Percentiles rank a stretch among this genome's conserved stretches.
These are phyloP conservation scores for Casuarina equisetifolia DNA, from an alignment of 306 rosid species.

Conservation along the genomic window DNA sequence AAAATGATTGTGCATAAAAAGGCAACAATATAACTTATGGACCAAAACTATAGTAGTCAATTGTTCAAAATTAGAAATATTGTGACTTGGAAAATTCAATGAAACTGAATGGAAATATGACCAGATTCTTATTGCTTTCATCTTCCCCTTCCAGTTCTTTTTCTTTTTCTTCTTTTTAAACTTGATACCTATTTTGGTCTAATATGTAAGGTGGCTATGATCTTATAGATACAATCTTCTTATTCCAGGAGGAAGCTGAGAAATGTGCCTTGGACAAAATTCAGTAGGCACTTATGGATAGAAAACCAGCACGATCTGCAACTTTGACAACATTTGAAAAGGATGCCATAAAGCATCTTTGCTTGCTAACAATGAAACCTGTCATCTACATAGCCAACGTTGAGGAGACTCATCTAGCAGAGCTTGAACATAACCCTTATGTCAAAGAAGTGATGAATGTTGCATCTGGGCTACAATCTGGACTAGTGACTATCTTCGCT, in stretches of 20 bases:
- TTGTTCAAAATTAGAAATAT: no score
- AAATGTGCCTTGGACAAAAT: conserved; percentile 81
- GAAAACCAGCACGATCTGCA: conserved; percentile 94
- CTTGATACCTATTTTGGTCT: conserved; percentile 8
- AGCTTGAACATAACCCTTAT: conserved; percentile 58
- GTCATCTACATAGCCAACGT: conserved; percentile 87
- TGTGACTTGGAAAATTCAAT: no score
- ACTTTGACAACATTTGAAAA: conserved; percentile 72
- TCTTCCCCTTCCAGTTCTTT: background rate
- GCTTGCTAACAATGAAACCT: conserved; percentile 95
- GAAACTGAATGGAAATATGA: background rate
- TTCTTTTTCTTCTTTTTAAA: background rate
- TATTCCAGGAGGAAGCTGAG: conserved; percentile 85
- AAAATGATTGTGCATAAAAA: no score
- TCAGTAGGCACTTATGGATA: conserved; percentile 74
- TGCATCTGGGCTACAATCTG: conserved; percentile 75
- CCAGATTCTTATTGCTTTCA: background rate
- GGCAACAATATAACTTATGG: background rate
- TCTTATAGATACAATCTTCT: conserved; percentile 14
- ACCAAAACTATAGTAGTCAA: background rate
- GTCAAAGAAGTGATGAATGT: conserved; percentile 66
- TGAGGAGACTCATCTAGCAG: conserved; percentile 86
- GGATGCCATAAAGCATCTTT: conserved; percentile 76
- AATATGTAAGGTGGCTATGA: background rate
- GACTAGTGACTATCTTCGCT: conserved; percentile 88